Evolutionary conservation across 148 eudicot genomes (phyloP), one percentile per base, ranked within the genome.

Genomic region (Heliamphora exappendiculata): DNA sequence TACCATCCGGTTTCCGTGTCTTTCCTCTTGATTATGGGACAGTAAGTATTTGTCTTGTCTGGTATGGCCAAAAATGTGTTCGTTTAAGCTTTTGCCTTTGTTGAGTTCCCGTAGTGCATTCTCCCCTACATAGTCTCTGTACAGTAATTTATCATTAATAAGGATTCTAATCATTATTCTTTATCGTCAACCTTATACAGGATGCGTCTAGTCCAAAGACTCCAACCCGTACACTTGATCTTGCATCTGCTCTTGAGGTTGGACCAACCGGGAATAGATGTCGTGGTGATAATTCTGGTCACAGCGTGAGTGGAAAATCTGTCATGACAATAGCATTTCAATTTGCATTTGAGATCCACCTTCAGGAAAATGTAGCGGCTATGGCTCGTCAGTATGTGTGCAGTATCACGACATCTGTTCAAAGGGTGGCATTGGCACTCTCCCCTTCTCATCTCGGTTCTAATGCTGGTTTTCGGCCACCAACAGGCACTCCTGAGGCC

Each of bases 281-380:
- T 6, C 79, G 87, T 1, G 77, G 76, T 65, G 88, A 89, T 29
- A 59, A 79, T 78, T 77, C 86, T 60, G 79, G 45, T 57, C 64
- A 79, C 68, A 82, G 83, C 81, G 84, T 86, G 75, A 82, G 79
- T 57, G 62, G 85, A 78, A 88, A 94, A 84, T 95, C 99, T 10
- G 97, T 93, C 77, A 91, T 95, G 99, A 89, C 97, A 41, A 92
- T 95, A 70, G 97, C 99, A 6, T 92, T 95, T 82, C 89, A 95
- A 76, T 92, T 92, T 87, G 97, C 99, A 72, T 95, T 91, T 45
- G 99, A 95, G 81, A 89, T 96, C 84, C 99, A 95, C 86, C 87
- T 92, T 84, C 97, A 95, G 82, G 99, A 93, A 57, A 89, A 77
- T 80, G 97, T 95, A 55, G 93, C 93, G 49, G 80, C 93, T 22